These are phyloP conservation scores for Dictyophora rubrovolvata DNA, from an alignment of 768 basidiomycete genomes.

Conservation along the genomic window DNA sequence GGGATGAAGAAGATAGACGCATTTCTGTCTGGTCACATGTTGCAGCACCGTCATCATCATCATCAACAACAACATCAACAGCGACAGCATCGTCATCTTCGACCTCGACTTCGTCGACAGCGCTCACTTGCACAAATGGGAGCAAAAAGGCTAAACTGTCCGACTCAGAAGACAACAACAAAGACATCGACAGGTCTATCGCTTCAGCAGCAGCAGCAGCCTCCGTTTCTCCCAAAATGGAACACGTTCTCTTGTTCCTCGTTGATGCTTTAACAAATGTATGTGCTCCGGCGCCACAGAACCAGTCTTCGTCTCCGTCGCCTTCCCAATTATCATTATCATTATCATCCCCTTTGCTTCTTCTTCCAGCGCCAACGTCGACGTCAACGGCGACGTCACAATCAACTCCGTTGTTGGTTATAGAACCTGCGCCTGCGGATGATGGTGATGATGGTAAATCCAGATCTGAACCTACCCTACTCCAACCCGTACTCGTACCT, in stretches of 20 bases:
- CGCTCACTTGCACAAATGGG: neutral
- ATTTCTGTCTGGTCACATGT: neutral
- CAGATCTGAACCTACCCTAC: too few species aligned
- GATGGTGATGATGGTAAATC: too few species aligned
- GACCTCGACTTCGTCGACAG: neutral
- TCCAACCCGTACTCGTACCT: too few species aligned
- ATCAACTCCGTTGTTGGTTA: neutral
- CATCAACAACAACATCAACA: neutral
- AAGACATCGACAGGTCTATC: neutral
- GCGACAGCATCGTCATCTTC: neutral
- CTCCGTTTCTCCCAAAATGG: neutral
- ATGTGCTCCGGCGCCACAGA: neutral
- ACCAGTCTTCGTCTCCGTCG: neutral
- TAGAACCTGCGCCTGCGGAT: too few species aligned
- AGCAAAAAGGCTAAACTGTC: neutral
- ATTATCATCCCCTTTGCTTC: neutral
- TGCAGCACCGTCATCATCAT: neutral
- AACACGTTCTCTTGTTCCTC: neutral
- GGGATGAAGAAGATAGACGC: neutral
- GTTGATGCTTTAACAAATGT: neutral
- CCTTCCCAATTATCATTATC: neutral
- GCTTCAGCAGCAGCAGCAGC: neutral
- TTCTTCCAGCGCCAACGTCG: neutral
- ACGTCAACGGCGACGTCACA: neutral
- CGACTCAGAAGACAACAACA: neutral